phyloP scores from a whole-genome alignment of 2,329 filamentous ascomycete species.

The Ophiognomonia clavigignenti-juglandacearum region DNA sequence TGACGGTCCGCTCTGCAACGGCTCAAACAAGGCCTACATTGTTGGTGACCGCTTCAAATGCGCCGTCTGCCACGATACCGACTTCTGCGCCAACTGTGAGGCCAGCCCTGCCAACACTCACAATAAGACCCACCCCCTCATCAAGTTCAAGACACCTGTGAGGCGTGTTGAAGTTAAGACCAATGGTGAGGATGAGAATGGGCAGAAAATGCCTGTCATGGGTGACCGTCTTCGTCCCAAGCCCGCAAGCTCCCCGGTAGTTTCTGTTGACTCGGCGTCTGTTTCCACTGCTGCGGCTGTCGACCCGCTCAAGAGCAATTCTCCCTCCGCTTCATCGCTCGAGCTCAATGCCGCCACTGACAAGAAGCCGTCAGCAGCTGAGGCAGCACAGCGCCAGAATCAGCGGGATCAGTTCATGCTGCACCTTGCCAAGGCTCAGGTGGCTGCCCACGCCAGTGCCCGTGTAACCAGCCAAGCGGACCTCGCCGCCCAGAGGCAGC shows the following conservation, averaged over 20 bases:
- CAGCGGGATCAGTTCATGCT: too few species aligned
- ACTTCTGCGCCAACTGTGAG: constrained; percentile 94
- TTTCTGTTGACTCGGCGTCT: constrained; percentile 41
- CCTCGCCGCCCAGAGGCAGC: too few species aligned
- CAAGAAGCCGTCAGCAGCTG: too few species aligned
- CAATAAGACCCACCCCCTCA: constrained; percentile 92
- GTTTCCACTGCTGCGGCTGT: constrained; percentile 58
- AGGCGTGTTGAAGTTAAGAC: constrained; percentile 85
- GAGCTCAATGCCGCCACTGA: too few species aligned
- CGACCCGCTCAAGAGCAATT: too few species aligned
- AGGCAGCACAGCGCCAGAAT: too few species aligned
- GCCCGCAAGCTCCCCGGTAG: constrained; percentile 42
- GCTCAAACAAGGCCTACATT: constrained; percentile 63
- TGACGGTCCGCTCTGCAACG: constrained; percentile 82
- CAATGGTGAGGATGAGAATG: constrained; percentile 68
- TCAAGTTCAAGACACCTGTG: constrained; percentile 94
- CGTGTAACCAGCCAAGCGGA: too few species aligned
- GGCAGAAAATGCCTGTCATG: constrained; percentile 61
- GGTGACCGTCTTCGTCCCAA: constrained; percentile 53
- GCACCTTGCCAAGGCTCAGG: too few species aligned
- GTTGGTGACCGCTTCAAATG: constrained; percentile 92
- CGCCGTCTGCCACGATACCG: constrained; percentile 87
- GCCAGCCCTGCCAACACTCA: constrained; percentile 78
- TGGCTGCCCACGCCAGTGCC: too few species aligned
- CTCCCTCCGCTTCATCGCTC: too few species aligned